Base-by-base conservation (phyloP, 495 filamentous ascomycete species). In the Penicillium longicatenatum region DNA sequence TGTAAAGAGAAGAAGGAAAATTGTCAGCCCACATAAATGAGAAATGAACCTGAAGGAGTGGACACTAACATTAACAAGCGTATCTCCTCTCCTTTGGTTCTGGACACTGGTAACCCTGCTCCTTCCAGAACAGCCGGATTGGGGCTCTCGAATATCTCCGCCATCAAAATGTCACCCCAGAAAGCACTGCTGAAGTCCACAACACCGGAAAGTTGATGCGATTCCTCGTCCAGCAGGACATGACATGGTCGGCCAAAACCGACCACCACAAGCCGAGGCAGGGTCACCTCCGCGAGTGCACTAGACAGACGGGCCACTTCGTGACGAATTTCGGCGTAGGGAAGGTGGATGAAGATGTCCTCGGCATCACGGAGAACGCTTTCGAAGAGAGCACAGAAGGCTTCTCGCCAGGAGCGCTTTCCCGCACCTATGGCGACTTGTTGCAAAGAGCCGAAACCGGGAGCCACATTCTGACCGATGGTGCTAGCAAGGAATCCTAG, bases 331-430 rank as follows among this genome's bases (percentile, higher is more conserved):
- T 79, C 70, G 16, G 79, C 76, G 63, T 91, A 91, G 2, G 88
- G 87, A 14, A 91, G 67, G 49, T 81, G 76, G 50, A 92, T 79
- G 31, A 86, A 77, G 70, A 84, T 84, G 54, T 91, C 89, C 62
- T 92, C 89, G 14, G 80, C 85, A 62, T 91, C 89, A 19, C 84
- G 83, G 24, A 91, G 73, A 14, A 84, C 70, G 4, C 79, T 70
- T 60, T 91, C 89, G 12, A 89, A 75, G 41, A 92, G 72, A 2
- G 67, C 59, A 22, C 77, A 68, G 59, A 91, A 90, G 1, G 81
- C 81, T 39, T 84, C 80, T 44, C 77, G 69, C 89, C 89, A 92
- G 10, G 79, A 82, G 8, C 55, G 58, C 47, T 75, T 82, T 4
- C 84, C 85, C 12, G 64, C 62, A 8, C 73, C 74, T 21, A 61